Conservation (phyloP, 1,284 basidiomycete genomes). For the Pascua guehoae region DNA sequence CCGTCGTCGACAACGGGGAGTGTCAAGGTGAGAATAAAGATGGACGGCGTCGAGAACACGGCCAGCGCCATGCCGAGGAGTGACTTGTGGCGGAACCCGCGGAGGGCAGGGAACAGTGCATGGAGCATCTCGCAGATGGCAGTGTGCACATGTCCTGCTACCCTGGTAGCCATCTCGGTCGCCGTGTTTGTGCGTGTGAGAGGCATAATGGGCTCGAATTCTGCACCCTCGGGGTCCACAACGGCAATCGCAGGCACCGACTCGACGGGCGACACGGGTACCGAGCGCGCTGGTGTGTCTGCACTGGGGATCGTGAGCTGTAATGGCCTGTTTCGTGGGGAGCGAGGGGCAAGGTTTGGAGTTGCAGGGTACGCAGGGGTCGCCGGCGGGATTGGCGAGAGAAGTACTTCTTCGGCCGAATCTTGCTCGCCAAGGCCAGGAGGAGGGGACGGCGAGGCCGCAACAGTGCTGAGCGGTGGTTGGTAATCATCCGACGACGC, state of each 20-base stretch:
- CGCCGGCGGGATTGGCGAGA: too few relatives aligned
- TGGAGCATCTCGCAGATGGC: constrained; percentile 2
- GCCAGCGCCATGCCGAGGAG: constrained; percentile 68
- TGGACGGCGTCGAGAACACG: constrained; percentile 78
- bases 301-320: too few relatives aligned
- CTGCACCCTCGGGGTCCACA: background rate
- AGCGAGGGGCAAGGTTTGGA: too few relatives aligned
- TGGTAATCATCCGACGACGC: background rate
- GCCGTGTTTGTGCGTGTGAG: background rate
- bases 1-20: constrained; percentile 73
- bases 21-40: constrained; percentile 80
- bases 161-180: background rate
- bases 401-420: too few relatives aligned
- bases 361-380: too few relatives aligned
- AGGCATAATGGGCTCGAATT: background rate
- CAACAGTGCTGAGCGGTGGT: too few relatives aligned
- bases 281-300: too few relatives aligned
- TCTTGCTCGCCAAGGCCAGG: too few relatives aligned
- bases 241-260: too few relatives aligned
- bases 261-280: too few relatives aligned
- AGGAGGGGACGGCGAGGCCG: too few relatives aligned
- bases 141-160: background rate
- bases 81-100: constrained; percentile 69
- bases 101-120: constrained; percentile 77
- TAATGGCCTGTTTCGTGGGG: too few relatives aligned